Conservation (phyloP, 768 basidiomycete species). For the Rubroboletus pulcherrimus region DNA sequence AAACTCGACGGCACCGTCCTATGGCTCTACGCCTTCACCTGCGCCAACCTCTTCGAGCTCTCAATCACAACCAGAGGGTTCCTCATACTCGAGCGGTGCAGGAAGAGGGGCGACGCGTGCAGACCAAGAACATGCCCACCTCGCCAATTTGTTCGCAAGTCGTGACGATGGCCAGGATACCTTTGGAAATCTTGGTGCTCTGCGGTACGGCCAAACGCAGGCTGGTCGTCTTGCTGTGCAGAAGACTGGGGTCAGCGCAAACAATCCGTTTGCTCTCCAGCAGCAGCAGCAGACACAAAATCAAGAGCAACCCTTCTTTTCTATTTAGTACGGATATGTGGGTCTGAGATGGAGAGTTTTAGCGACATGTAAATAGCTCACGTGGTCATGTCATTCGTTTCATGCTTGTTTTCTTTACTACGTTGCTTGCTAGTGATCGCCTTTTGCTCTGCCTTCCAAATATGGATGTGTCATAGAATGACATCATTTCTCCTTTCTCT, state of each 20-base stretch:
- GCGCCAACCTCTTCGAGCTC: conserved; percentile 36
- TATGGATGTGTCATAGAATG: conserved; percentile 16
- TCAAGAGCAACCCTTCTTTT: conserved; percentile 77
- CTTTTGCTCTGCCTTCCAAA: conserved; percentile 12
- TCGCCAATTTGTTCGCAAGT: conserved; percentile 82
- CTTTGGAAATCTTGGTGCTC: conserved; percentile 82
- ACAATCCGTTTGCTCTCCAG: conserved; percentile 62
- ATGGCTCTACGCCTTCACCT: conserved; percentile 39
- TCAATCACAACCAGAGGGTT: conserved; percentile 36
- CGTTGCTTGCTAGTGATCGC: not conserved
- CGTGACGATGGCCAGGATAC: conserved; percentile 93
- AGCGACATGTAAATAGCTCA: conserved; percentile 11
- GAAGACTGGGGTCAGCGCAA: conserved; percentile 42
- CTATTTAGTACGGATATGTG: conserved; percentile 44
- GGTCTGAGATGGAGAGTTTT: not conserved
- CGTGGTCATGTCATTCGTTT: conserved; percentile 10
- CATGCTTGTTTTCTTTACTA: conserved; percentile 10
- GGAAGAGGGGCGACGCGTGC: conserved; percentile 36
- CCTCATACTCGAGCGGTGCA: conserved; percentile 11
- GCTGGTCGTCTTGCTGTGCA: conserved; percentile 48
- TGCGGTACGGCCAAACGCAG: conserved; percentile 67
- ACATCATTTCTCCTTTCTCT: conserved; percentile 18
- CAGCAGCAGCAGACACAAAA: conserved; percentile 50
- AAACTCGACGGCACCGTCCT: conserved; percentile 34
- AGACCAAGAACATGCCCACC: conserved; percentile 69